These are phyloP conservation scores for Solanum chaucha DNA, from an alignment of 257 asterid species.

Conservation along the genomic window DNA sequence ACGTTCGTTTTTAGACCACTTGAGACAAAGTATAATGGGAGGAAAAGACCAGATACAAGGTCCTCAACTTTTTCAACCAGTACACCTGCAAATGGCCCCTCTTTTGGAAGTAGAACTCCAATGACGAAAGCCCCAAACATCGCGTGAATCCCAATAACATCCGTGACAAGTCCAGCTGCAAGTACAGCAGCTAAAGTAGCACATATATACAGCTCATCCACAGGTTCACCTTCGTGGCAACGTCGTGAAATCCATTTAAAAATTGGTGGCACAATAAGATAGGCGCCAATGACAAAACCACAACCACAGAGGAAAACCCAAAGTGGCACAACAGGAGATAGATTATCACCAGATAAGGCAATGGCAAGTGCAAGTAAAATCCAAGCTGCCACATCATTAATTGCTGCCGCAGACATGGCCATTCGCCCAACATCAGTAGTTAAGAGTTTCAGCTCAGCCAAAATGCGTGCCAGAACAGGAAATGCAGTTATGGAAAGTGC, in stretches of 20 bases:
- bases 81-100: slow-evolving; percentile 65
- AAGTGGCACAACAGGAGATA: slow-evolving; percentile 39
- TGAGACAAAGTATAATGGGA: slow-evolving; percentile 73
- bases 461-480: slow-evolving; percentile 75
- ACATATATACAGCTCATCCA: slow-evolving; percentile 55
- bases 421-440: slow-evolving; percentile 67
- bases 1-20: slow-evolving; percentile 77
- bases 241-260: slow-evolving; percentile 51
- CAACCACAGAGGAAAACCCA: slow-evolving; percentile 65
- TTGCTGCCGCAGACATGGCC: slow-evolving; percentile 93
- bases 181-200: slow-evolving; percentile 55
- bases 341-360: slow-evolving; percentile 51
- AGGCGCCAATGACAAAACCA: slow-evolving; percentile 32
- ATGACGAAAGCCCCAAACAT: slow-evolving; percentile 84
- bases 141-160: slow-evolving; percentile 73
- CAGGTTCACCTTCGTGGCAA: slow-evolving; percentile 72
- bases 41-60: slow-evolving; percentile 72
- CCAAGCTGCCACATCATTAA: slow-evolving; percentile 87
- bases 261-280: slow-evolving; percentile 29
- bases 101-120: slow-evolving; percentile 76
- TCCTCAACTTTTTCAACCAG: slow-evolving; percentile 83
- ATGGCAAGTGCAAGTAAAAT: slow-evolving; percentile 68
- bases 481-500: slow-evolving; percentile 85
- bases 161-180: slow-evolving; percentile 67
- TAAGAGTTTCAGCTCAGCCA: slow-evolving; percentile 72